Conservation (phyloP, 805 yeast genomes). For the Cyberlindnera mississippiensis region DNA sequence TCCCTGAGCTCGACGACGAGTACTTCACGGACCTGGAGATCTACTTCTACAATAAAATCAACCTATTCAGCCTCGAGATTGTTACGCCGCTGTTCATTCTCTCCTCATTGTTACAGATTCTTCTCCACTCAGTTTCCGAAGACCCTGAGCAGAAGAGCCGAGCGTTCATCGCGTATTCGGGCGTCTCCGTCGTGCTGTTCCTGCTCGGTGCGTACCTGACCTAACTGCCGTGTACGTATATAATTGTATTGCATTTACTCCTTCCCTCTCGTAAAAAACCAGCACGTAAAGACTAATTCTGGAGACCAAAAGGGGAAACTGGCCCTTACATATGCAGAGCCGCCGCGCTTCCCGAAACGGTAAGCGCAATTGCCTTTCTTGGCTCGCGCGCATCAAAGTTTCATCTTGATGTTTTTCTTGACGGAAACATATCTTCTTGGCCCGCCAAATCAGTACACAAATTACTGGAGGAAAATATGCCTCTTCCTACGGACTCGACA, state of each 20-base stretch:
- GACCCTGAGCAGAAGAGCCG: conserved; percentile 5
- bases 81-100: conserved; percentile 30
- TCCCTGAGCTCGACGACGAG: conserved; percentile 32
- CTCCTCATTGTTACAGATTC: conserved; percentile 13
- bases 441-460: not conserved
- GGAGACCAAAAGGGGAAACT: too few species aligned
- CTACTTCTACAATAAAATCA: conserved; percentile 32
- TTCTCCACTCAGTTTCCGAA: conserved; percentile 11
- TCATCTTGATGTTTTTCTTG: too few species aligned
- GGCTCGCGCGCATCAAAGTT: too few species aligned
- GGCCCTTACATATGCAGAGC: too few species aligned
- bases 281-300: too few species aligned
- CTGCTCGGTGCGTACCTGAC: conserved; percentile 21
- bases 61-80: conserved; percentile 27
- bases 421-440: too few species aligned
- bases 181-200: conserved; percentile 18
- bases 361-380: too few species aligned
- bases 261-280: too few species aligned
- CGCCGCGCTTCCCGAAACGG: too few species aligned
- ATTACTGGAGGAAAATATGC: not conserved
- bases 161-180: conserved; percentile 4
- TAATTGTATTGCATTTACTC: not conserved
- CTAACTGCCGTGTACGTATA: conserved; percentile 5
- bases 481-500: conserved; percentile 5
- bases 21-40: conserved; percentile 29